Evolutionary conservation across 768 basidiomycete genomes (phyloP).

Genomic region (Termitomyces sp.): DNA sequence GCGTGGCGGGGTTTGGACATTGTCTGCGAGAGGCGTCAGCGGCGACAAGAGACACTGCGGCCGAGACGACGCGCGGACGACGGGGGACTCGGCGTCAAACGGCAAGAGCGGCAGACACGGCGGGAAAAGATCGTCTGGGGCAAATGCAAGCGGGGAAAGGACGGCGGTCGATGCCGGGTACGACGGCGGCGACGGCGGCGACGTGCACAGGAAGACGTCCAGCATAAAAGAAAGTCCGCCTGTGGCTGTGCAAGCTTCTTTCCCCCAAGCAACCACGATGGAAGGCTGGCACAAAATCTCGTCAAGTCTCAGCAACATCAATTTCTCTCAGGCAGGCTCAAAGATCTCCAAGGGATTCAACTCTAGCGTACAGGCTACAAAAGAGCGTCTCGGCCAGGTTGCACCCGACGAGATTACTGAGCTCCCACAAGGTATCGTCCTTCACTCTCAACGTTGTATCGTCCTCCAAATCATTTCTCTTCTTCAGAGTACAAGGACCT

Average conservation of each 20-base stretch:
- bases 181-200: not conserved
- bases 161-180: not conserved
- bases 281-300: constrained; percentile 67
- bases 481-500: constrained; percentile 94
- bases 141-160: not conserved
- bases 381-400: constrained; percentile 84
- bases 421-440: constrained; percentile 82
- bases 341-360: constrained; percentile 77
- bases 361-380: constrained; percentile 80
- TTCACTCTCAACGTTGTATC: too few species aligned
- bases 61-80: not conserved
- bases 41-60: not conserved
- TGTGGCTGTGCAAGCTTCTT: not conserved
- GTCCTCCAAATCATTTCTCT: too few species aligned
- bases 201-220: not conserved
- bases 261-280: constrained; percentile 25
- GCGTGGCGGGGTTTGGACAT: too few species aligned
- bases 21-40: not conserved
- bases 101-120: not conserved
- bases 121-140: not conserved
- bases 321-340: constrained; percentile 69
- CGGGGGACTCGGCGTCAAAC: constrained; percentile 1
- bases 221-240: not conserved
- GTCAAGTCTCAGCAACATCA: constrained; percentile 55
- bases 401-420: constrained; percentile 93